Base-by-base conservation (phyloP, 441 rosid genomes). In the Gossypium trilobum region DNA sequence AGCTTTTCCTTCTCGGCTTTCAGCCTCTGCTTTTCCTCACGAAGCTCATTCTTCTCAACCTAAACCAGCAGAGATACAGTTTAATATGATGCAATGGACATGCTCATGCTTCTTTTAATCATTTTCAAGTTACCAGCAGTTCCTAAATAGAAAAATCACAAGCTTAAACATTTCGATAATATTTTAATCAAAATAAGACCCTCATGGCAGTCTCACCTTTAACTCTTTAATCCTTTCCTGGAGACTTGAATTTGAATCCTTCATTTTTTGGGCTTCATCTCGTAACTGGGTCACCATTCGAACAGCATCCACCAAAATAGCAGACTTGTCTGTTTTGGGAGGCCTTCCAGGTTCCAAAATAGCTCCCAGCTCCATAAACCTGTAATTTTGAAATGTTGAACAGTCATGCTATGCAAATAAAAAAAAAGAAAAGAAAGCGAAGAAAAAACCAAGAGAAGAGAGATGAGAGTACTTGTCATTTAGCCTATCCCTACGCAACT, bases 11-110 rank as follows among this genome's bases (percentile, higher is more conserved):
- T 95, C 82, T 95, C 96, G 1, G 82, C 89, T 87, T 91, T 95
- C 67, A 95, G 83, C 83, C 92, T 92, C 83, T 89, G 98, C 77
- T 95, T 95, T 84, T 95, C 99, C 52, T 91, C 99, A 7, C 97
- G 90, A 74, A 95, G 90, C 83, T 95, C 99, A 73, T 83, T 91
- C 87, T 95, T 95, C 87, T 95, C 99, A 16, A 84, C 84, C 99
- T 95, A 79, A 58, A 79, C 8, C 29, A 57, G 59, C 75, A 51
- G 25, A 51, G 39, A 51, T 48, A 14, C 7, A 13, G 27, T 6
- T 51, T 74, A 39, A 29, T 50, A 56, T 19, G 11, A 73, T 14
- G n/a, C 23, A 19, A 62, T 1, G 13, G 23, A 33, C 2, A 17
- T 10, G 9, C 19, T 16, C n/a, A 44, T 25, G 31, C 52, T 61